A percentile compares a stretch with the other conserved stretches of the same genome.
These are phyloP conservation scores for Phytophthora boehmeriae DNA, from an alignment of 352 stramenopile genomes.

Conservation along the genomic window DNA sequence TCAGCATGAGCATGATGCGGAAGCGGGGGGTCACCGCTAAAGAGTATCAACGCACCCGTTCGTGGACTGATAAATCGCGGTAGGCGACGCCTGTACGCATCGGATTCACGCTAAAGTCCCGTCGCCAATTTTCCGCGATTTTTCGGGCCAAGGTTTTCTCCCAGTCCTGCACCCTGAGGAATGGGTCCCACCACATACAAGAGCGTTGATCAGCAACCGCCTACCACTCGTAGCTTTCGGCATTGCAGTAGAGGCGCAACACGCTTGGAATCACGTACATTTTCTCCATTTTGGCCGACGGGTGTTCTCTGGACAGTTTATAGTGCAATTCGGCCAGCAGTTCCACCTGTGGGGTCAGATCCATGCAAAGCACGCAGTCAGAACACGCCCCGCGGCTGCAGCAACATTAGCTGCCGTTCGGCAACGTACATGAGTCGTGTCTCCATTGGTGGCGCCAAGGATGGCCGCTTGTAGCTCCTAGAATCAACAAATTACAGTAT, in stretches of 20 bases:
- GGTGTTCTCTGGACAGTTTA: conserved; percentile 78
- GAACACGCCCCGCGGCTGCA: not conserved
- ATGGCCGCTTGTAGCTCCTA: conserved; percentile 76
- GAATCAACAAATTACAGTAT: conserved; percentile 18
- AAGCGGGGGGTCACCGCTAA: not conserved
- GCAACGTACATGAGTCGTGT: conserved; percentile 51
- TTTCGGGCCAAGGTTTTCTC: conserved; percentile 77
- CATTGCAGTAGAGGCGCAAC: conserved; percentile 10
- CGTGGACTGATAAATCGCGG: conserved; percentile 56
- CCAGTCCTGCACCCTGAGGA: conserved; percentile 81
- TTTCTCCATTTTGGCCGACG: conserved; percentile 76
- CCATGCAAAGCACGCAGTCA: conserved; percentile 19
- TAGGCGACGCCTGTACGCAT: conserved; percentile 59
- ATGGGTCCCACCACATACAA: conserved; percentile 1
- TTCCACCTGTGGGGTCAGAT: conserved; percentile 47
- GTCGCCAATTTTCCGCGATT: conserved; percentile 78
- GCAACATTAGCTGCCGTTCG: not conserved
- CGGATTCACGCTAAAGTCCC: conserved; percentile 68
- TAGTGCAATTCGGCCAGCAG: conserved; percentile 83
- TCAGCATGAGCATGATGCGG: not conserved
- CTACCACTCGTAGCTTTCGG: conserved; percentile 12
- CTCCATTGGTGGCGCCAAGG: conserved; percentile 44
- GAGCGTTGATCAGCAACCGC: conserved; percentile 13
- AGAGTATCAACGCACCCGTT: conserved; percentile 48
- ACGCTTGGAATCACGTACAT: conserved; percentile 51